phyloP scores from a whole-genome alignment of 345 rosid species.

The Moringa oleifera region DNA sequence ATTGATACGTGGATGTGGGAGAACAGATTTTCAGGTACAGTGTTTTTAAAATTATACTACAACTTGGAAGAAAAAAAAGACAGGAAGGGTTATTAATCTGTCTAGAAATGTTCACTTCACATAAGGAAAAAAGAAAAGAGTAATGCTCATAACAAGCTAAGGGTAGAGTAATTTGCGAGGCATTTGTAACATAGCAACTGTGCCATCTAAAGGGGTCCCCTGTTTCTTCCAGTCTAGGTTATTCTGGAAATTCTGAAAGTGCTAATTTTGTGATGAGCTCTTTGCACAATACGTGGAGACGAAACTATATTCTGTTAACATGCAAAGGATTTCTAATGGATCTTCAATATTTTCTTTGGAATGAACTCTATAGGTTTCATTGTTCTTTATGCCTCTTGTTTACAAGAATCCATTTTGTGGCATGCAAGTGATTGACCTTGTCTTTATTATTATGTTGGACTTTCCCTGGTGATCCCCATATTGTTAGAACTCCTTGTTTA shows the following conservation, averaged over 20 bases:
- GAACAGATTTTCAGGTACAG: slow-evolving; percentile 94
- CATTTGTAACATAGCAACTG: no score
- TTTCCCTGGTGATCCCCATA: no score
- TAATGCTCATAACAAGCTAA: not conserved
- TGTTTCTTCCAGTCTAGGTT: not conserved
- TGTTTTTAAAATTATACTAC: slow-evolving; percentile 5
- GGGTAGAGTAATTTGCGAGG: not conserved
- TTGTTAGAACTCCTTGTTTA: no score
- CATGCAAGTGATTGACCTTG: not conserved
- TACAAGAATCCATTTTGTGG: not conserved
- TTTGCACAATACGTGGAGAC: not conserved
- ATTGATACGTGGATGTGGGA: slow-evolving; percentile 92
- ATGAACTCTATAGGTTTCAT: not conserved
- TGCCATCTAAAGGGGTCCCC: no score
- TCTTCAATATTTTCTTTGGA: not conserved
- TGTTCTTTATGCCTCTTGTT: not conserved
- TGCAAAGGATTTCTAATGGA: no score
- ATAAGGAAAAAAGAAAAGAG: no score
- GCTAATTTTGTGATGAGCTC: not conserved
- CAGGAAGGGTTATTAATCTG: not conserved
- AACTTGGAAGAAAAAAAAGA: not conserved
- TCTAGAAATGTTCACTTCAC: not conserved
- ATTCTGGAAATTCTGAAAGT: no score
- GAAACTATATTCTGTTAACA: not conserved
- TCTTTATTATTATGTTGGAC: not conserved